Evolutionary conservation across 768 basidiomycete species (phyloP), one percentile per base, ranked within the genome.

Genomic region (Hydnomerulius pinastri): DNA sequence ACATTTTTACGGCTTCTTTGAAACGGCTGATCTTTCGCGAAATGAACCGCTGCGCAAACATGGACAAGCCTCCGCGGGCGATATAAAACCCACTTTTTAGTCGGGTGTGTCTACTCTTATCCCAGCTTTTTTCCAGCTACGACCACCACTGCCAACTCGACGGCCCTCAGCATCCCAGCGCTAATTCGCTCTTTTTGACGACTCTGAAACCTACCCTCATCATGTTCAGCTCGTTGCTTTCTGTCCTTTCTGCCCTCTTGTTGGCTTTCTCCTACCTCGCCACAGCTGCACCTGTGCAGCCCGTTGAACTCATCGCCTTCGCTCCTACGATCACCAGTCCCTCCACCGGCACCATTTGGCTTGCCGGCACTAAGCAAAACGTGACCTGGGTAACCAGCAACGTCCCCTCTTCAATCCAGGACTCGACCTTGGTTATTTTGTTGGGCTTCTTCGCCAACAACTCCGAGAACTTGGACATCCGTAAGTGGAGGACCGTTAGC

Each of bases 401-500:
- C 32, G 59, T 85, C 29, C 81, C 81, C 2, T 15, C 24, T 1
- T 64, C 72, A 32, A 65, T 62, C 20, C 29, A 51, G 32, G 62
- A 69, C 51, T 64, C 67, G 6, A 74, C 68, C 4, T 72, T 83
- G 12, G 20, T 63, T 28, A 54, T 83, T 36, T 55, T 83, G 7
- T 73, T 85, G 21, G 83, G 82, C 9, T 67, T 66, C 52, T 17
- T 50, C 6, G 44, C 52, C 11, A 55, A 58, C 50, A 56, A 57
- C 29, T 76, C 74, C 45, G 81, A 83, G 57, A 73, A 83, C 52
- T 66, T 83, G 53, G 73, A 83, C 49, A 60, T 70, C 28, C 35
- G 83, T 83, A 52, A 49, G 80, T 64, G 6, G 1, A n/a, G 15
- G 1, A 9, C 24, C 20, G 17, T 29, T 20, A 23, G n/a, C 6